Evolutionary conservation across 75 land plant genomes (phyloP), one percentile per base, ranked within the genome.

Genomic region (Ceratopteris richardii): DNA sequence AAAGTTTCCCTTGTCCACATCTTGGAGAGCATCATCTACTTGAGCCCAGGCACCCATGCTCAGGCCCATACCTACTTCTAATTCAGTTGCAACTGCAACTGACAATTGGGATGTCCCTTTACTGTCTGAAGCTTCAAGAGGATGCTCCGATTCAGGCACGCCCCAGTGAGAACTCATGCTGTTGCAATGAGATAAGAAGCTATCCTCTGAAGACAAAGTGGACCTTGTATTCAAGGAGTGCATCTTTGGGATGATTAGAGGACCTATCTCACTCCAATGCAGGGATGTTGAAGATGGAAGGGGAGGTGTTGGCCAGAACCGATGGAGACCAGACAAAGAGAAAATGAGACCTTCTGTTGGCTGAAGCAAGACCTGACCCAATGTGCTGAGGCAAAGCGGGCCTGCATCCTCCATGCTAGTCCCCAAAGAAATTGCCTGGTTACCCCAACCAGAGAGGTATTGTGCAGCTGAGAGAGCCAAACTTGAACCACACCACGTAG

Each of bases 211-310:
- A 22, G 29, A 46, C 3, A 46, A n/a, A 14, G 48, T 46, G 17
- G 48, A 46, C n/a, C 48, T 46, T 46, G n/a, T 30, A 3, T 30
- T 9, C 29, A 54, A 19, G 23, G 56, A 54, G 24, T 24, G n/a
- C 11, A 27, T 54, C n/a, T 65, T 64, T 16, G 68, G 51, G 27
- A 71, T 20, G 22, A 65, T 69, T 18, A 71, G 60, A 17, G 74
- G 74, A 43, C 68, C 66, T 63, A 71, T 64, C 50, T 71, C 74
- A n/a, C 74, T 71, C 74, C 74, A 71, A 46, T 59, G 74, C 9
- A 65, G 51, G 29, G 61, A 69, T 13, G 31, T 27, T 19, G 61
- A 46, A 19, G 74, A 71, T 26, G 73, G 66, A 11, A 69, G 65
- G 2, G 65, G 72, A 26, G 69, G 69, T 19, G 31, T 65, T 25